Percentiles rank a stretch among this genome's conserved stretches.
phyloP scores from a whole-genome alignment of 2,329 filamentous ascomycete genomes.

The Exserohilum turcica region DNA sequence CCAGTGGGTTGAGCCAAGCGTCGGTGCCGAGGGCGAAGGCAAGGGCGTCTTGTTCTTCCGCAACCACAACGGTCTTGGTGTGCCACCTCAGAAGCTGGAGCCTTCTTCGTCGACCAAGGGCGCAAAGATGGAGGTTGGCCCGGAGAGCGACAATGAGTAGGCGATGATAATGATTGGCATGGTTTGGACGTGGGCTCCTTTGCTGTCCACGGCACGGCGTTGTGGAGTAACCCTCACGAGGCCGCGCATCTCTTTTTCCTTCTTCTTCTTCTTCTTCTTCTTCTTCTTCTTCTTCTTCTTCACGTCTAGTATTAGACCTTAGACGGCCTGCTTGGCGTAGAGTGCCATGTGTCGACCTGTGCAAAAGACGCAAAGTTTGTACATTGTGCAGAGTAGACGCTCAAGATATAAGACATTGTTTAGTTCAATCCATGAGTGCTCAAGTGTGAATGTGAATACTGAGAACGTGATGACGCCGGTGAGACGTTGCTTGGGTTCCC shows the following conservation, averaged over 20 bases:
- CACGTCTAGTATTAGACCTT: conserved; percentile 22
- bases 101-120: conserved; percentile 32
- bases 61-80: conserved; percentile 86
- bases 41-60: conserved; percentile 92
- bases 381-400: conserved; percentile 11
- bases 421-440: background rate
- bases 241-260: conserved; percentile 13
- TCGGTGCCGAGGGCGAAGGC: conserved; percentile 76
- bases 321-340: conserved; percentile 11
- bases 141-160: conserved; percentile 42
- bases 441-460: background rate
- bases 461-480: background rate
- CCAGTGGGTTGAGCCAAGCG: conserved; percentile 96
- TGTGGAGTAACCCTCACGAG: conserved; percentile 16
- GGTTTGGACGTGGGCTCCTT: conserved; percentile 24
- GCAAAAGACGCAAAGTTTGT: conserved; percentile 14
- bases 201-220: conserved; percentile 24
- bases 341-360: conserved; percentile 17
- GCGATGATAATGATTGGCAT: conserved; percentile 18
- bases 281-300: conserved; percentile 22
- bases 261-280: conserved; percentile 22
- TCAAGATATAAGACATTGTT: conserved; percentile 2
- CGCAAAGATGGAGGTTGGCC: conserved; percentile 44
- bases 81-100: conserved; percentile 46
- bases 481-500: conserved; percentile 1